Conservation (phyloP, 2,329 filamentous ascomycete species). For the Claviceps paspali region DNA sequence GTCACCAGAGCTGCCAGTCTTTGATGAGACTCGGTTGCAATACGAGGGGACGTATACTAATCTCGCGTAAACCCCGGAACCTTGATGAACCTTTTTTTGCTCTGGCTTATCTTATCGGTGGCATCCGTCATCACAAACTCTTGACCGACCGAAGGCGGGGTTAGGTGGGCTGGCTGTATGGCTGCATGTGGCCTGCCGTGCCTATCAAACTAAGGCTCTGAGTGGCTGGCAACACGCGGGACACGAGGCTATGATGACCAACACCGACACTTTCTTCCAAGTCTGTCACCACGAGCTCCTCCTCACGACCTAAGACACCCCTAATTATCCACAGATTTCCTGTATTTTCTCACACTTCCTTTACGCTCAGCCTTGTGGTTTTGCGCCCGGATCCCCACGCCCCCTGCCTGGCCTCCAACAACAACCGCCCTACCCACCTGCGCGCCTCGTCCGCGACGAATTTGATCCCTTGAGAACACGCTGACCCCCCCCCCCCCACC, state of each 20-base stretch:
- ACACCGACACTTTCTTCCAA: background rate
- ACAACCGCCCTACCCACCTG: background rate
- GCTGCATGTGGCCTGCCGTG: no score
- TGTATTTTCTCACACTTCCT: background rate
- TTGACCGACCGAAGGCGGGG: no score
- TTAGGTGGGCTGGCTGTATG: no score
- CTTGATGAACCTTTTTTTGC: background rate
- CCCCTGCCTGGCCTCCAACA: no score
- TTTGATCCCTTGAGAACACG: background rate
- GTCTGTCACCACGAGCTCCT: background rate
- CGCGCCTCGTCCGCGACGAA: background rate
- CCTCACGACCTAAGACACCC: background rate
- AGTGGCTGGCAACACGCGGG: background rate
- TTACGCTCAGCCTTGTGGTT: background rate
- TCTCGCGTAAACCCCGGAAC: background rate
- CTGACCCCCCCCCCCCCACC: background rate
- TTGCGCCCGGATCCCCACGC: no score
- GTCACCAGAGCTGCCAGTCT: no score
- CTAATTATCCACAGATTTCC: background rate
- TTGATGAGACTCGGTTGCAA: no score
- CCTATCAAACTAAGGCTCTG: no score
- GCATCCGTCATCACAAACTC: background rate
- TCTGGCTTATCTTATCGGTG: constrained; percentile 9
- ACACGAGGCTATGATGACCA: background rate
- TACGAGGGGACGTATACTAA: no score